phyloP scores from a whole-genome alignment of 192 early-diverging fungal genomes.

The Coemansia sp. region DNA sequence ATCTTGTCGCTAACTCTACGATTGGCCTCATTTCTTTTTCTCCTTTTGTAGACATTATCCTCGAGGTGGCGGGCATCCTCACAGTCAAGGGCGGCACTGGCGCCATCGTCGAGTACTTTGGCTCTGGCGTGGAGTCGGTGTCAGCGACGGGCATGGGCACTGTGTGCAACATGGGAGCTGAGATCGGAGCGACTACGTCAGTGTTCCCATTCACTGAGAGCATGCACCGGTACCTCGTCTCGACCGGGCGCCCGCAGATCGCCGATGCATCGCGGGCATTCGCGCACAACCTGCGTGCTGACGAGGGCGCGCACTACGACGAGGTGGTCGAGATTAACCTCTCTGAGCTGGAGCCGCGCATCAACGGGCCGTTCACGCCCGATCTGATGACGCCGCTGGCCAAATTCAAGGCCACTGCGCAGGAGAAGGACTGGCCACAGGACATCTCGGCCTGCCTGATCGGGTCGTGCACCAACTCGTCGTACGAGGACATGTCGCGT shows the following conservation, averaged over 20 bases:
- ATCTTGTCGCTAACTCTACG: slow-evolving; percentile 26
- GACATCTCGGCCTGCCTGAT: slow-evolving; percentile 86
- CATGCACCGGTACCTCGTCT: slow-evolving; percentile 89
- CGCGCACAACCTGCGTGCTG: slow-evolving; percentile 83
- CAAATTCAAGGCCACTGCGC: slow-evolving; percentile 89
- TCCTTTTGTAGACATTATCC: slow-evolving; percentile 63
- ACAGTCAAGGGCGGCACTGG: slow-evolving; percentile 95
- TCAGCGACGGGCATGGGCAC: slow-evolving; percentile 99
- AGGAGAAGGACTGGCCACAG: slow-evolving; percentile 84
- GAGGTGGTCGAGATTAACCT: slow-evolving; percentile 94
- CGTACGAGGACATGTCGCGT: slow-evolving; percentile 97
- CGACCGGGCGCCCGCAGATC: slow-evolving; percentile 83
- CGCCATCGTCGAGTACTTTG: slow-evolving; percentile 97
- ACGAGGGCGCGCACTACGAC: slow-evolving; percentile 74
- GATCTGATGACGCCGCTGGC: slow-evolving; percentile 91
- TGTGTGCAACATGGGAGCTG: slow-evolving; percentile 99
- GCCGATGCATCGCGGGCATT: slow-evolving; percentile 60
- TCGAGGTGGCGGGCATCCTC: slow-evolving; percentile 71
- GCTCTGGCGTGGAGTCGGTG: slow-evolving; percentile 82
- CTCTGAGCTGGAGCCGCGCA: slow-evolving; percentile 85
- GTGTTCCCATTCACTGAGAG: slow-evolving; percentile 90
- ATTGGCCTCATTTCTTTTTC: slow-evolving; percentile 54
- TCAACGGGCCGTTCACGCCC: slow-evolving; percentile 99
- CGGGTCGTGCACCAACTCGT: slow-evolving; percentile 97
- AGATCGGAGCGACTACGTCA: slow-evolving; percentile 88